phyloP scores from a whole-genome alignment of 2,329 filamentous ascomycete species.

The Penicillium verrucosum region DNA sequence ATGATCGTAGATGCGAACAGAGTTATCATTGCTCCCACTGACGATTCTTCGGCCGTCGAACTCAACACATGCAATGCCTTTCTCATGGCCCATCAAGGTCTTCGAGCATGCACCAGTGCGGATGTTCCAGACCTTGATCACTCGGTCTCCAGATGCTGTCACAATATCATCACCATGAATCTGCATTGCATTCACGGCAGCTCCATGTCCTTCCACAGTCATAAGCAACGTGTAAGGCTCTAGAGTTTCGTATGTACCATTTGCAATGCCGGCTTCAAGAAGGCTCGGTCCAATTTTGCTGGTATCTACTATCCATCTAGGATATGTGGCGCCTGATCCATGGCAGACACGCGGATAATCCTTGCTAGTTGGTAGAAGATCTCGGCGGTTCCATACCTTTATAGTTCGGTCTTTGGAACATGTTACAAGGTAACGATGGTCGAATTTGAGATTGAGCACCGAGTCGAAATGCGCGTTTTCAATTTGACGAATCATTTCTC shows the following conservation, averaged over 20 bases:
- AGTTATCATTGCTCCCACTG: slow-evolving; percentile 92
- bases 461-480: slow-evolving; percentile 79
- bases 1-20: slow-evolving; percentile 91
- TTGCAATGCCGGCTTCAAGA: slow-evolving; percentile 44
- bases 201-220: slow-evolving; percentile 75
- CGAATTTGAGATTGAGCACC: slow-evolving; percentile 89
- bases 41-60: slow-evolving; percentile 92
- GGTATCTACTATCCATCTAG: slow-evolving; percentile 55
- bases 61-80: slow-evolving; percentile 96
- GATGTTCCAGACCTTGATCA: slow-evolving; percentile 94
- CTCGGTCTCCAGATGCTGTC: slow-evolving; percentile 88
- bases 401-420: slow-evolving; percentile 97
- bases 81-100: slow-evolving; percentile 81
- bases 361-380: slow-evolving; percentile 52
- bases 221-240: slow-evolving; percentile 74
- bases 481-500: slow-evolving; percentile 74
- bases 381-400: slow-evolving; percentile 85
- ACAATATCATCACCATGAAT: slow-evolving; percentile 82
- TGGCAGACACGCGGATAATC: slow-evolving; percentile 46
- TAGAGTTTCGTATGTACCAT: slow-evolving; percentile 42
- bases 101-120: slow-evolving; percentile 70
- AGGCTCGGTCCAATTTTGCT: slow-evolving; percentile 39
- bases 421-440: slow-evolving; percentile 85
- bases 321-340: slow-evolving; percentile 46
- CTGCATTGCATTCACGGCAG: slow-evolving; percentile 94